A percentile compares a stretch with the other conserved stretches of the same genome.
Conservation (phyloP, 2,329 filamentous ascomycete genomes). For the Scleromitrula shiraiana region DNA sequence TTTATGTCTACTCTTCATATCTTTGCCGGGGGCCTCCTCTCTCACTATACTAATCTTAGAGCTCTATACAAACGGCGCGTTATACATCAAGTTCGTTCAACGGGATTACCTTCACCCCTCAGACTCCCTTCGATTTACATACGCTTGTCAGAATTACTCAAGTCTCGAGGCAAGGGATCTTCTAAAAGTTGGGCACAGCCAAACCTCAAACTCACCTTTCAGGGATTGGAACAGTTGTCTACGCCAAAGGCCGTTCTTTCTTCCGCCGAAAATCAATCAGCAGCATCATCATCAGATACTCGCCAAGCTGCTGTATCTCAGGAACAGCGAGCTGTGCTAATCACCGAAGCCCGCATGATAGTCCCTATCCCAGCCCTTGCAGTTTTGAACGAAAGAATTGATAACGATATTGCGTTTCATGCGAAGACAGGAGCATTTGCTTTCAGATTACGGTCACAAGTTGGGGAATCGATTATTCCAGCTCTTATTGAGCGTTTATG, state of each 20-base stretch:
- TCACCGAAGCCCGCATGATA: slow-evolving; percentile 28
- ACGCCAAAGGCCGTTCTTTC: background rate
- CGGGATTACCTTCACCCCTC: slow-evolving; percentile 20
- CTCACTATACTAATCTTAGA: slow-evolving; percentile 32
- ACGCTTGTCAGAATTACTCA: slow-evolving; percentile 22
- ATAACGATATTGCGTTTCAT: slow-evolving; percentile 29
- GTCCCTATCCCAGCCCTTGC: slow-evolving; percentile 21
- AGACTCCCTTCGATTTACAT: slow-evolving; percentile 25
- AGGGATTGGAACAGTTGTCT: slow-evolving; percentile 25
- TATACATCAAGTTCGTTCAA: slow-evolving; percentile 22
- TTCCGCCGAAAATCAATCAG: background rate
- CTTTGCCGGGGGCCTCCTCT: slow-evolving; percentile 32
- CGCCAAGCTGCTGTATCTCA: background rate
- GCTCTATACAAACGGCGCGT: slow-evolving; percentile 25
- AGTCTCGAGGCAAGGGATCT: slow-evolving; percentile 44
- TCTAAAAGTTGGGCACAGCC: slow-evolving; percentile 33
- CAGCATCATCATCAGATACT: background rate
- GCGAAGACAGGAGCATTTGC: slow-evolving; percentile 24
- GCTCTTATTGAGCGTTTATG: slow-evolving; percentile 29
- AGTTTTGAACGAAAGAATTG: slow-evolving; percentile 25
- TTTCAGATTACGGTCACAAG: slow-evolving; percentile 24
- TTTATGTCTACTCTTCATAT: slow-evolving; percentile 31
- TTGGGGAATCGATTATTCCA: slow-evolving; percentile 26
- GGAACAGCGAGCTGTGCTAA: slow-evolving; percentile 23
- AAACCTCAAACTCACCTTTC: slow-evolving; percentile 39